phyloP scores from a whole-genome alignment of 2,329 filamentous ascomycete genomes.

The Coniochaeta sp. region DNA sequence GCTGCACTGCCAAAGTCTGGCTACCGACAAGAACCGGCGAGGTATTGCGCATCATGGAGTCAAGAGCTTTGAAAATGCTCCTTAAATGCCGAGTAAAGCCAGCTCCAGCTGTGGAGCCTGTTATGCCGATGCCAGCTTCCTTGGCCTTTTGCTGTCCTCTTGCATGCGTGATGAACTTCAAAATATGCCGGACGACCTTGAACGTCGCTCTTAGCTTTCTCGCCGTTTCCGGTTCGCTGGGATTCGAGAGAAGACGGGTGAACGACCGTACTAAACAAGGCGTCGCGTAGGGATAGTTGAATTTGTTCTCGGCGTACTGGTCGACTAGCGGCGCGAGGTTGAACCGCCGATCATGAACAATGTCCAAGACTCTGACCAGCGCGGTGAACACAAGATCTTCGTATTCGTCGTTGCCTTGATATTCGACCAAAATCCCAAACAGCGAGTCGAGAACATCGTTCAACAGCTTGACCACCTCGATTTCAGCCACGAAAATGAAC shows the following conservation, averaged over 20 bases:
- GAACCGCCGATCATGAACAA: constrained; percentile 90
- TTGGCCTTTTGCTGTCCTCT: constrained; percentile 82
- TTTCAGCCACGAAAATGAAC: constrained; percentile 89
- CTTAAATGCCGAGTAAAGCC: constrained; percentile 77
- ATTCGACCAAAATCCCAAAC: constrained; percentile 84
- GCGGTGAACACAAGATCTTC: constrained; percentile 91
- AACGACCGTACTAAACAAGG: constrained; percentile 84
- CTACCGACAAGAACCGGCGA: constrained; percentile 84
- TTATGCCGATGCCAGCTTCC: constrained; percentile 80
- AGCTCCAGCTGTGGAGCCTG: constrained; percentile 55
- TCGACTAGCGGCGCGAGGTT: constrained; percentile 87
- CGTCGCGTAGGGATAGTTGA: constrained; percentile 90
- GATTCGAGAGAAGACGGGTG: constrained; percentile 72
- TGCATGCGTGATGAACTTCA: constrained; percentile 91
- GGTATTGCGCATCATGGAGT: constrained; percentile 80
- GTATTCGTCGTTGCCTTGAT: constrained; percentile 84
- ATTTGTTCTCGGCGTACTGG: constrained; percentile 78
- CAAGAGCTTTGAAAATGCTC: constrained; percentile 81
- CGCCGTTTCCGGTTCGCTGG: constrained; percentile 74
- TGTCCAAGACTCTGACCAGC: constrained; percentile 81
- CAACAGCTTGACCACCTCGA: constrained; percentile 92
- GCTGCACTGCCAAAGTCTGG: constrained; percentile 90
- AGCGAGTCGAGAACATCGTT: constrained; percentile 84
- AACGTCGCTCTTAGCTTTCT: constrained; percentile 83
- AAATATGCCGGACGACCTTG: constrained; percentile 87